Conservation (phyloP, 1,284 basidiomycete species). For the Ceratobasidium sp. region DNA sequence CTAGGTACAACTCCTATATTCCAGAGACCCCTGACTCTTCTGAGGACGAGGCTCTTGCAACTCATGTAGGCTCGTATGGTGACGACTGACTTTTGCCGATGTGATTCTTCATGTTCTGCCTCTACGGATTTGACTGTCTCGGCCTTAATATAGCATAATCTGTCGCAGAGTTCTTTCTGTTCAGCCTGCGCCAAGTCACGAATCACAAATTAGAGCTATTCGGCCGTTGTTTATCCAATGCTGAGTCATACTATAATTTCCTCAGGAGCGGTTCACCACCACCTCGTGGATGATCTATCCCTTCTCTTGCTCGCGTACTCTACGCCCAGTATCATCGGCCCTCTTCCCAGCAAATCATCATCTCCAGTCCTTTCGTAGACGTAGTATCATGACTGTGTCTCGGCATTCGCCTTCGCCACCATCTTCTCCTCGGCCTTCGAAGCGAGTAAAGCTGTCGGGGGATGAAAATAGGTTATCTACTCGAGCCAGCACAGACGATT, state of each 20-base stretch:
- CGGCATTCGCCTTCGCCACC: constrained; percentile 13
- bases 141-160: too few relatives aligned
- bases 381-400: constrained; percentile 11
- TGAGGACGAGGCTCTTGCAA: constrained; percentile 27
- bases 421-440: constrained; percentile 9
- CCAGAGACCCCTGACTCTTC: constrained; percentile 30
- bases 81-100: neutral
- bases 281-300: constrained; percentile 6
- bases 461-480: neutral
- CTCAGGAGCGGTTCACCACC: neutral
- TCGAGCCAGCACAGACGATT: neutral
- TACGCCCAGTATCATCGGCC: too few relatives aligned
- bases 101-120: neutral
- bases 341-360: too few relatives aligned
- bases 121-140: too few relatives aligned
- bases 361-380: neutral
- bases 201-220: too few relatives aligned
- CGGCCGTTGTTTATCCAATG: neutral
- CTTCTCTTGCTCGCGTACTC: too few relatives aligned
- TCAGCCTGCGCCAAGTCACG: too few relatives aligned
- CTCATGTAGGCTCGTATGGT: constrained; percentile 16
- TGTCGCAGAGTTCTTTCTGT: too few relatives aligned
- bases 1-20: constrained; percentile 24
- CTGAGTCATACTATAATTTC: constrained; percentile 1
- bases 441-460: constrained; percentile 13